Percentiles rank a stretch among this genome's conserved stretches.
These are phyloP conservation scores for Claviceps paspali DNA, from an alignment of 2,329 filamentous ascomycete species.

Conservation along the genomic window DNA sequence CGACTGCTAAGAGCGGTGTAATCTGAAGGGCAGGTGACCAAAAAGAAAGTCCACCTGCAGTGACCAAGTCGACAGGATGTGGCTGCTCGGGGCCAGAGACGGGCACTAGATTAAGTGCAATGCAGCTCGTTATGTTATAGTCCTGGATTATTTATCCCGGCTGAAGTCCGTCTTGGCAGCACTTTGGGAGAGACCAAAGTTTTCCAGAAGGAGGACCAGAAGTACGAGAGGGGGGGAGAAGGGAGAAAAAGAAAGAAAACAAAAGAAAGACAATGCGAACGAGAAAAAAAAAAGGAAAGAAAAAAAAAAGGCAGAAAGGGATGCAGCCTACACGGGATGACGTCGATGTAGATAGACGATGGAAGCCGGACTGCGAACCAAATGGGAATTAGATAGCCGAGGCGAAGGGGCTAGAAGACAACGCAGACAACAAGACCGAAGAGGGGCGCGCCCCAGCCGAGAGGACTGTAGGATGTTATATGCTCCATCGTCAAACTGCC, in stretches of 20 bases:
- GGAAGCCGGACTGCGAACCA: not conserved
- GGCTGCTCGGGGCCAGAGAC: conserved; percentile 1
- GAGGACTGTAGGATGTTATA: conserved; percentile 5
- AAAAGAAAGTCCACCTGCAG: conserved; percentile 1
- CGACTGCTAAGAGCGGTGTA: conserved; percentile 6
- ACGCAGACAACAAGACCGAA: not conserved
- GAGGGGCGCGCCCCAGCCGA: not conserved
- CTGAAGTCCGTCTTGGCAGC: not conserved
- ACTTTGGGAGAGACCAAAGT: not conserved
- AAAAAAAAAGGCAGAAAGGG: not conserved
- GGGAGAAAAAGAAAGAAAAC: too few relatives aligned
- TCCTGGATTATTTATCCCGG: conserved; percentile 3
- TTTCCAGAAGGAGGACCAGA: too few relatives aligned
- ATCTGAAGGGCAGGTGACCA: conserved; percentile 5
- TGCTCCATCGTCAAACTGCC: conserved; percentile 4
- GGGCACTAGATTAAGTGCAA: conserved; percentile 6
- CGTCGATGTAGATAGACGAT: not conserved
- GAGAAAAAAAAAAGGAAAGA: too few relatives aligned
- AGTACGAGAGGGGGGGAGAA: not conserved
- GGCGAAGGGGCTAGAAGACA: not conserved
- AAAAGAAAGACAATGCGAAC: too few relatives aligned
- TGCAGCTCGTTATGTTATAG: conserved; percentile 2
- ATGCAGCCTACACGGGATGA: conserved; percentile 1
- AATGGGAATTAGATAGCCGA: not conserved
- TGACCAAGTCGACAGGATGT: conserved; percentile 4